Conservation (phyloP, 176 grass and related monocot species). For the Dendrocalamus sinicus region DNA sequence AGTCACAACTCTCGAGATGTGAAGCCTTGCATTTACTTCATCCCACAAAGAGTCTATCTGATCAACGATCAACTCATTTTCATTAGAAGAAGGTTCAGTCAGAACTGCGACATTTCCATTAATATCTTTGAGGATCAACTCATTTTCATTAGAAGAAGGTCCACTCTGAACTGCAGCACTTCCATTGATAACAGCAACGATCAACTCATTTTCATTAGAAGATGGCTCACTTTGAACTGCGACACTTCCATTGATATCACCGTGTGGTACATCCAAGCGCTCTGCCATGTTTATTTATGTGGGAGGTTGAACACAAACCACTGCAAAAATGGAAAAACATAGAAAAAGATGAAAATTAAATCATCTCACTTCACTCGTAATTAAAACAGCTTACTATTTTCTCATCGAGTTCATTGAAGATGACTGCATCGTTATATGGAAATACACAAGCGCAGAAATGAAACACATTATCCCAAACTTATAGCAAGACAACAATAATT, state of each 20-base stretch:
- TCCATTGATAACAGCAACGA: conserved; percentile 5
- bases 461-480: not conserved
- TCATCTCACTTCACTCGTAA: not conserved
- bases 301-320: not conserved
- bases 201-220: conserved; percentile 11
- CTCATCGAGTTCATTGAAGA: conserved; percentile 7
- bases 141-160: conserved; percentile 17
- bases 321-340: conserved; percentile 4
- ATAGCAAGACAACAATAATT: not conserved
- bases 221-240: conserved; percentile 29
- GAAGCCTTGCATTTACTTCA: conserved; percentile 45
- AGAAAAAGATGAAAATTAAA: not conserved
- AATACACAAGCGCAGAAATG: not conserved
- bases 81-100: conserved; percentile 18
- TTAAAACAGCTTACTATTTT: not conserved
- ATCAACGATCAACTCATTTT: conserved; percentile 38
- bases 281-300: conserved; percentile 40
- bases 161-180: conserved; percentile 29
- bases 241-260: conserved; percentile 17
- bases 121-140: conserved; percentile 29
- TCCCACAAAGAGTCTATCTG: conserved; percentile 50
- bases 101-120: conserved; percentile 28
- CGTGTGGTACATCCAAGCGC: not conserved
- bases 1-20: conserved; percentile 53
- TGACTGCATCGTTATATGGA: not conserved